Base-by-base conservation (phyloP, 1,139 yeast genomes). In the Yamadazyma atlantica region DNA sequence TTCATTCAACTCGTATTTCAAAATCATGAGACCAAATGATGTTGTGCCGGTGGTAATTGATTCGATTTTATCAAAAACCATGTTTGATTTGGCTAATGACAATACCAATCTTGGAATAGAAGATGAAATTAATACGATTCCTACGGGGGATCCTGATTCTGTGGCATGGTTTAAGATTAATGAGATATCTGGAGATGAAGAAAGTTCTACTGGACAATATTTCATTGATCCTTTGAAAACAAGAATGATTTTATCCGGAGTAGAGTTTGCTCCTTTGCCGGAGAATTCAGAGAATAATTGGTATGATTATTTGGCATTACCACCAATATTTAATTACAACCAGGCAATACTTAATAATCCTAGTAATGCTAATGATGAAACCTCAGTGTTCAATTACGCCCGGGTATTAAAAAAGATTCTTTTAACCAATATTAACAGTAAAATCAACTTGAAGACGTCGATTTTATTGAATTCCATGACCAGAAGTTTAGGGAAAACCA, bases 161-260 rank as follows among this genome's bases (percentile, higher is more conserved):
- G 77, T 90, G 11, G 95, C 92, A 0, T 92, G 97, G 97, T 90
- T 89, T 58, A 78, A 78, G 48, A 73, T 81, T 18, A 60, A 61
- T 3, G 68, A 76, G 8, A 64, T 68, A 16, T 57, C 63, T 15
- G 73, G 74, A 0, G 65, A 57, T 17, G 33, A 18, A 9, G 42
- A 36, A 15, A 56, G 57, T 2, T 49, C 54, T 0, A 60, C 69
- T 0, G 56, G 58, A 2, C 88, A 83, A 48, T 83, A 64, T 46
- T 54, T 81, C 0, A 73, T 87, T 33, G 88, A 84, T 55, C 80
- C 94, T 0, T 50, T 64, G 2, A 73, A 73, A 42, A 85, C 94
- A 0, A 67, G 82, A 35, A 75, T 85, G 74, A 75, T 80, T 2
- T 87, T 85, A 44, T 70, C 85, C 1, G 94, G 94, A 0, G 57